Conservation (phyloP, 306 rosid genomes). For the Neltuma alba region DNA sequence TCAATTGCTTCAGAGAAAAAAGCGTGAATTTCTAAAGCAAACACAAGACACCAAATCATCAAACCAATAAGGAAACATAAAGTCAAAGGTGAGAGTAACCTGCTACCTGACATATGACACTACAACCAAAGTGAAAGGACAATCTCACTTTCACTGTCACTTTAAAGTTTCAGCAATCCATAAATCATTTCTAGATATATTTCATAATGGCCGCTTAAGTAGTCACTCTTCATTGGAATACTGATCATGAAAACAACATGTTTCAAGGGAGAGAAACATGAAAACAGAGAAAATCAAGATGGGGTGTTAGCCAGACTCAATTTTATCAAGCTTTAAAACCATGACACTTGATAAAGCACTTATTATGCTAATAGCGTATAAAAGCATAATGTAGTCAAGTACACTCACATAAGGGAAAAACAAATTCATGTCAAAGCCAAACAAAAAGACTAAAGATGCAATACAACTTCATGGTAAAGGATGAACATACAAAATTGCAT, state of each 20-base stretch:
- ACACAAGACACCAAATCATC: neutral
- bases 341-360: conserved; percentile 8
- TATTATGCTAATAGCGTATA: conserved; percentile 2
- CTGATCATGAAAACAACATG: conserved; percentile 27
- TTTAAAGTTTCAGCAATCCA: conserved; percentile 17
- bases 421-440: conserved; percentile 16
- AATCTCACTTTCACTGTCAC: conserved; percentile 9
- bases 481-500: conserved; percentile 16
- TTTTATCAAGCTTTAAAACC: neutral
- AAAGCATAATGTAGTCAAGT: conserved; percentile 3
- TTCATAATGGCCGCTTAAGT: conserved; percentile 1
- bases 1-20: neutral
- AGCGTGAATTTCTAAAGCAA: neutral
- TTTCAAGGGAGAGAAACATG: conserved; percentile 8
- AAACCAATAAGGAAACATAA: conserved; percentile 14
- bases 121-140: conserved; percentile 12
- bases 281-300: conserved; percentile 19
- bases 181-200: conserved; percentile 8
- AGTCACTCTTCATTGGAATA: conserved; percentile 3
- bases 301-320: conserved; percentile 17
- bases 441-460: conserved; percentile 19
- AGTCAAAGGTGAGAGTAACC: neutral
- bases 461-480: neutral
- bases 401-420: conserved; percentile 12
- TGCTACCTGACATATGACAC: conserved; percentile 12